Conservation (phyloP, 306 rosid genomes). For the Sindora glabra region DNA sequence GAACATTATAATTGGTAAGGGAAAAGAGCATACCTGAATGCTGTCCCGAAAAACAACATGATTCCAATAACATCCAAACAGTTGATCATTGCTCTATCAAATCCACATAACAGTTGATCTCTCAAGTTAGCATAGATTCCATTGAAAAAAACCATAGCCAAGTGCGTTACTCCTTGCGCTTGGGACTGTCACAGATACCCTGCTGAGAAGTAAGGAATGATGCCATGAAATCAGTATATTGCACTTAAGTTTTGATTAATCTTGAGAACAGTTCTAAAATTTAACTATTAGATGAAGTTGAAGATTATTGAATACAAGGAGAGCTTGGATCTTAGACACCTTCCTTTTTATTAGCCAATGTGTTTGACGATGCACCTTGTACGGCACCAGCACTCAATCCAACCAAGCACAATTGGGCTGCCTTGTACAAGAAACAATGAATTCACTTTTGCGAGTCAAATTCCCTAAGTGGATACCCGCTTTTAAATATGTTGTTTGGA, state of each 20-base stretch:
- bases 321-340: slow-evolving; percentile 36
- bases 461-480: slow-evolving; percentile 87
- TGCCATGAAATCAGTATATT: neutral
- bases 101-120: slow-evolving; percentile 86
- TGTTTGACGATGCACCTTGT: slow-evolving; percentile 70
- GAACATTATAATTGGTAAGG: neutral
- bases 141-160: slow-evolving; percentile 92
- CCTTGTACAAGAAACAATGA: slow-evolving; percentile 88
- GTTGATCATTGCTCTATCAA: slow-evolving; percentile 72
- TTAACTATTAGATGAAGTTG: neutral
- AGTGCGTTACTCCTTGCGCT: slow-evolving; percentile 70
- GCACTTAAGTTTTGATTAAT: slow-evolving; percentile 8
- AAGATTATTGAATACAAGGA: neutral
- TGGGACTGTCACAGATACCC: slow-evolving; percentile 89
- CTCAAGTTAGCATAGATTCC: slow-evolving; percentile 95
- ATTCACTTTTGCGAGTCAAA: slow-evolving; percentile 82
- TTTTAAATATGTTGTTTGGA: slow-evolving; percentile 94
- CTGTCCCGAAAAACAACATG: slow-evolving; percentile 72
- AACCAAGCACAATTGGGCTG: slow-evolving; percentile 94
- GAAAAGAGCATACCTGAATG: slow-evolving; percentile 55
- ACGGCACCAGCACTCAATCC: slow-evolving; percentile 88
- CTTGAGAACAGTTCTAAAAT: neutral
- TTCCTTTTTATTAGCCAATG: slow-evolving; percentile 70
- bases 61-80: slow-evolving; percentile 97
- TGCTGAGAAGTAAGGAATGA: slow-evolving; percentile 28